phyloP scores from a whole-genome alignment of 2,329 filamentous ascomycete genomes.

The Didymella sp. region DNA sequence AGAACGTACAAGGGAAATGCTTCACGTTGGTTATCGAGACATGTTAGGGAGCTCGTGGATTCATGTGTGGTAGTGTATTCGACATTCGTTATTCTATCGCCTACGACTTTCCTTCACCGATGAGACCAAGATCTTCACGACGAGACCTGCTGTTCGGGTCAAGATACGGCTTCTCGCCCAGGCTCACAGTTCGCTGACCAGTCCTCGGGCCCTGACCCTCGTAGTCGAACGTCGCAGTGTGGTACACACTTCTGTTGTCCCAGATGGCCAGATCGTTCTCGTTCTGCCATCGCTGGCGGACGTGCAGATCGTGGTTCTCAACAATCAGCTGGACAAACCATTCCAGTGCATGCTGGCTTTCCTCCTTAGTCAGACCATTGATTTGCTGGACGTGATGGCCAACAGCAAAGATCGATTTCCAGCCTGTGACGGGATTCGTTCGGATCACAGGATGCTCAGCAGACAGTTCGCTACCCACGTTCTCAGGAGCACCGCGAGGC shows the following conservation, averaged over 20 bases:
- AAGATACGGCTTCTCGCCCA: constrained; percentile 65
- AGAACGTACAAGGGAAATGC: background rate
- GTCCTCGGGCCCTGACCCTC: constrained; percentile 60
- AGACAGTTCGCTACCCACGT: constrained; percentile 59
- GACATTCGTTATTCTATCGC: background rate
- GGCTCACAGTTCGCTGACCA: constrained; percentile 63
- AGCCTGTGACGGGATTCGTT: constrained; percentile 53
- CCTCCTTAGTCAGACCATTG: constrained; percentile 54
- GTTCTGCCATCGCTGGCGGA: constrained; percentile 59
- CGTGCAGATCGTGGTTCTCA: constrained; percentile 61
- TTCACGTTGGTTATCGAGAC: too few relatives aligned
- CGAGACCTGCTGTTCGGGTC: constrained; percentile 60
- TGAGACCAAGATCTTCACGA: constrained; percentile 43
- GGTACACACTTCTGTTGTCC: constrained; percentile 68
- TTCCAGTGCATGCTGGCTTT: constrained; percentile 53
- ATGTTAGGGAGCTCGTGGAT: background rate
- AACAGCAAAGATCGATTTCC: constrained; percentile 57
- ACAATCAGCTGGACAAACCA: constrained; percentile 54
- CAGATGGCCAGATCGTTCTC: constrained; percentile 63
- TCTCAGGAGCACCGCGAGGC: constrained; percentile 61
- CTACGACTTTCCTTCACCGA: constrained; percentile 10
- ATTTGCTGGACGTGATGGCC: constrained; percentile 52
- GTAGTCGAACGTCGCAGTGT: constrained; percentile 69
- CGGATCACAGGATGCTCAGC: constrained; percentile 64
- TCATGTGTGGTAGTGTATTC: background rate